phyloP scores from a whole-genome alignment of 371 early-diverging fungal genomes.

The Mortierella sp. region DNA sequence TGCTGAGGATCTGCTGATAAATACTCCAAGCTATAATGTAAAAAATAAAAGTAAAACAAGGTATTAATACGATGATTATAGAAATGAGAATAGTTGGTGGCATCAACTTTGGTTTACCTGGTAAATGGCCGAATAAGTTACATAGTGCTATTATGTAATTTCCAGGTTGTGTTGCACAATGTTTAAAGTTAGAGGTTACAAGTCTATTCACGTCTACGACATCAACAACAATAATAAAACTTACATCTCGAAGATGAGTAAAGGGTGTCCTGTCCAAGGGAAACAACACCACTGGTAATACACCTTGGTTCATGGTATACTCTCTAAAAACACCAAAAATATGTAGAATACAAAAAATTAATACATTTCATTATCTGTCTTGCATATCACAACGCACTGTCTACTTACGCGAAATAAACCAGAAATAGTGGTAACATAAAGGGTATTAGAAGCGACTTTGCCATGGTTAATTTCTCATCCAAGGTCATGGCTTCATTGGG shows the following conservation, averaged over 20 bases:
- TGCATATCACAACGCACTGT: background rate
- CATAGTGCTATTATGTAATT: slow-evolving; percentile 61
- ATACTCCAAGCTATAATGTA: slow-evolving; percentile 48
- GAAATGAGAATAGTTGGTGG: background rate
- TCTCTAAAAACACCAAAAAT: slow-evolving; percentile 28
- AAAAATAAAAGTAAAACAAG: background rate
- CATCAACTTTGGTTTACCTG: slow-evolving; percentile 41
- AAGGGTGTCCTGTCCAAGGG: slow-evolving; percentile 59
- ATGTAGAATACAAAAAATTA: background rate
- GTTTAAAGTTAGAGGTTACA: too few species aligned
- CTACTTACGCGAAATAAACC: slow-evolving; percentile 58
- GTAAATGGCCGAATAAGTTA: slow-evolving; percentile 61
- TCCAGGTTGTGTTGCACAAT: too few species aligned
- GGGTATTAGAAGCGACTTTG: slow-evolving; percentile 35
- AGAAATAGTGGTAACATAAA: slow-evolving; percentile 61
- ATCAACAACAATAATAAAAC: background rate
- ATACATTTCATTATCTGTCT: background rate
- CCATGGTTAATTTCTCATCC: slow-evolving; percentile 51
- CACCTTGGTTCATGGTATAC: slow-evolving; percentile 67
- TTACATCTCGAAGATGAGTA: slow-evolving; percentile 55
- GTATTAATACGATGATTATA: background rate
- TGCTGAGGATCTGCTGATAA: slow-evolving; percentile 58
- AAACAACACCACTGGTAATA: slow-evolving; percentile 58
- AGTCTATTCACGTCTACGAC: too few species aligned
- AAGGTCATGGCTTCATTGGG: slow-evolving; percentile 50